phyloP scores from a whole-genome alignment of 2,329 filamentous ascomycete species.

The Dactylellina haptotyla region DNA sequence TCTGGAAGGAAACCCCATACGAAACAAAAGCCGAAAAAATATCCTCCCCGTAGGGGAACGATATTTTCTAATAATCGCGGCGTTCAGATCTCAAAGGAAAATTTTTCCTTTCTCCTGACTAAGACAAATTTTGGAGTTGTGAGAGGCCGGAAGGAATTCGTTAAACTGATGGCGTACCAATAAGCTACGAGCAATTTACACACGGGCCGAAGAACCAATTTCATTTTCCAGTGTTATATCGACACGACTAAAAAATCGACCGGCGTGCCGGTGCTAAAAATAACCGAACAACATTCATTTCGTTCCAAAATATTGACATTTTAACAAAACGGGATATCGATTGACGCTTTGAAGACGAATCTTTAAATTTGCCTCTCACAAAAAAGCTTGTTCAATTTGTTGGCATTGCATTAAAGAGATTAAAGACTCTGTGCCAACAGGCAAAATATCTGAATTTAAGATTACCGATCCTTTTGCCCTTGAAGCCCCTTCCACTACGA shows the following conservation, averaged over 20 bases:
- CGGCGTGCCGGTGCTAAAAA: constrained; percentile 42
- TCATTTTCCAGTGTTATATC: constrained; percentile 21
- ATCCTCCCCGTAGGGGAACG: constrained; percentile 4
- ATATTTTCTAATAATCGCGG: neutral
- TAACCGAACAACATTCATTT: constrained; percentile 39
- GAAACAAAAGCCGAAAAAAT: constrained; percentile 37
- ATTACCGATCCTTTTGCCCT: constrained; percentile 42
- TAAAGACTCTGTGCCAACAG: constrained; percentile 19
- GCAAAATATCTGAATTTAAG: constrained; percentile 44
- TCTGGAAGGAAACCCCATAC: constrained; percentile 53
- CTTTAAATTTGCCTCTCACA: constrained; percentile 25
- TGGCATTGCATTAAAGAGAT: constrained; percentile 34
- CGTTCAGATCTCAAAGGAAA: constrained; percentile 18
- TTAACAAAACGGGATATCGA: constrained; percentile 37
- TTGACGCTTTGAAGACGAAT: constrained; percentile 40
- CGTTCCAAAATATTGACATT: constrained; percentile 36
- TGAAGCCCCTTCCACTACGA: neutral
- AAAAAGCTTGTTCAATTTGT: constrained; percentile 16
- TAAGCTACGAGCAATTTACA: constrained; percentile 14
- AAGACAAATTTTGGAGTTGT: constrained; percentile 38
- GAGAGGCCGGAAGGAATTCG: constrained; percentile 32
- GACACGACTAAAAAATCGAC: constrained; percentile 2
- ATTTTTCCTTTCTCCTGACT: neutral
- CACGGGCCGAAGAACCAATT: constrained; percentile 17
- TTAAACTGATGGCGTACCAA: constrained; percentile 20